Conservation (phyloP, 306 rosid species). For the Vachellia collinsii region DNA sequence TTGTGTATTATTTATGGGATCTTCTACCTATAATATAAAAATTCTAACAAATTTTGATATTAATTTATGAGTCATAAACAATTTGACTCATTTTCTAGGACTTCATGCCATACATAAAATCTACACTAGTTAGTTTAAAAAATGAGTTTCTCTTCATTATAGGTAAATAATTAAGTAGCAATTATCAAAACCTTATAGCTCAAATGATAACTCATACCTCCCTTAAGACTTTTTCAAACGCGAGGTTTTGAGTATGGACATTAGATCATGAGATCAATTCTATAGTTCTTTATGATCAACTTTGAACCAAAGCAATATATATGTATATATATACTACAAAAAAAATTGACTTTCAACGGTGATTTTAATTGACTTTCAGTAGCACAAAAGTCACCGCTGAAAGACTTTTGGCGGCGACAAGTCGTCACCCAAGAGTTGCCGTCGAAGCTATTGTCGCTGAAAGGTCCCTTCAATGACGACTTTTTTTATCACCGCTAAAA, state of each 20-base stretch:
- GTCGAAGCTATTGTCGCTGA: too few relatives aligned
- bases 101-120: background rate
- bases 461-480: too few relatives aligned
- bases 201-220: too few relatives aligned
- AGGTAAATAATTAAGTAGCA: background rate
- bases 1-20: background rate
- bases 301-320: background rate
- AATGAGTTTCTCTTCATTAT: background rate
- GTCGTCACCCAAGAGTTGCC: too few relatives aligned
- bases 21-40: background rate
- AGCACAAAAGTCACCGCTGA: too few relatives aligned
- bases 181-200: background rate
- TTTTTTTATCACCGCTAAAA: too few relatives aligned
- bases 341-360: too few relatives aligned
- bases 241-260: too few relatives aligned
- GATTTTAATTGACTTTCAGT: too few relatives aligned
- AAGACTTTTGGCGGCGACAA: too few relatives aligned
- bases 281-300: background rate
- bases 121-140: background rate
- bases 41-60: background rate
- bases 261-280: background rate
- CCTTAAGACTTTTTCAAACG: too few relatives aligned
- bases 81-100: background rate
- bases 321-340: too few relatives aligned
- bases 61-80: background rate